These are phyloP conservation scores for Phalaenopsis hybrid DNA, from an alignment of 116 monocot species.

Conservation along the genomic window DNA sequence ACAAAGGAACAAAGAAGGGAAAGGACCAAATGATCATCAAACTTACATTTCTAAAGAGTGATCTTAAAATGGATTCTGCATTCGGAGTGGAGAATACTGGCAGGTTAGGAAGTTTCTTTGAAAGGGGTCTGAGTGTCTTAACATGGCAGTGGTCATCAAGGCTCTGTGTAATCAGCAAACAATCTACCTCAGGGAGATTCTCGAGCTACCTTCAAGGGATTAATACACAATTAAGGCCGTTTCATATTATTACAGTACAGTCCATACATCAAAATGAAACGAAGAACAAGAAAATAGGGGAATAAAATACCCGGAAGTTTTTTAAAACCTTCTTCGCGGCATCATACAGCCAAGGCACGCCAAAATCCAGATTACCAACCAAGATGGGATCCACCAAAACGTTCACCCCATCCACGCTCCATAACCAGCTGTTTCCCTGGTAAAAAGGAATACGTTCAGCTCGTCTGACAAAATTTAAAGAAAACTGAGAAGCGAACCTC, in stretches of 20 bases:
- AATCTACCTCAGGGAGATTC: conserved; percentile 75
- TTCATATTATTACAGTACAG: background rate
- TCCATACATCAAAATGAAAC: background rate
- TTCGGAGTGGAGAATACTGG: conserved; percentile 74
- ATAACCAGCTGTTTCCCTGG: conserved; percentile 92
- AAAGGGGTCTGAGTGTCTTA: conserved; percentile 72
- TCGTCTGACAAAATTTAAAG: background rate
- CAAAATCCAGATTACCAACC: conserved; percentile 93
- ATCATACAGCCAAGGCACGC: conserved; percentile 84
- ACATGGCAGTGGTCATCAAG: conserved; percentile 94
- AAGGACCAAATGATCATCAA: background rate
- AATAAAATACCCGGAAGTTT: conserved; percentile 37
- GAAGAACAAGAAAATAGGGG: background rate
- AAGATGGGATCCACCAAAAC: conserved; percentile 89
- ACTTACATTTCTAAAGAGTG: conserved; percentile 73
- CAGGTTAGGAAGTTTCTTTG: conserved; percentile 48
- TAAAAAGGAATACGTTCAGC: background rate
- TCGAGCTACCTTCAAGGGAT: conserved; percentile 33
- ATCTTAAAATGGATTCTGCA: conserved; percentile 50
- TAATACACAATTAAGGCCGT: background rate
- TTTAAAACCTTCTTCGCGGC: conserved; percentile 64
- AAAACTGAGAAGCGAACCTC: conserved; percentile 33
- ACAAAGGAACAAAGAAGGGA: background rate
- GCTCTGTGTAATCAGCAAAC: conserved; percentile 89
- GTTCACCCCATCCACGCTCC: conserved; percentile 60